These are phyloP conservation scores for Chrysanthemum makinoi DNA, from an alignment of 129 eudicot species.

Conservation along the genomic window DNA sequence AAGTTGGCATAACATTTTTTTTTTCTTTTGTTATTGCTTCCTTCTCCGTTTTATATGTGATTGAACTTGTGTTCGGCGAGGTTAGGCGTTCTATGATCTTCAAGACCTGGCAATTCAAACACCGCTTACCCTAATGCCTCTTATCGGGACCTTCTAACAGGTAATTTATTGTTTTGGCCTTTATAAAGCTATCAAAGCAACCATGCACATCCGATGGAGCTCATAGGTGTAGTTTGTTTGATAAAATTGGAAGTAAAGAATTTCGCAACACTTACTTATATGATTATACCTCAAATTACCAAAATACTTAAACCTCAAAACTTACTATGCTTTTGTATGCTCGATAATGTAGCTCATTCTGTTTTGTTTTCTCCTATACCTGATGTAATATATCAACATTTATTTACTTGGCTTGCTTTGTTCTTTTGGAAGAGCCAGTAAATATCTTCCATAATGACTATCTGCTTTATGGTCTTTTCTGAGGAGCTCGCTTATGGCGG, in stretches of 20 bases:
- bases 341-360: not conserved
- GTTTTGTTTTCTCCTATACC: not conserved
- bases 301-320: slow-evolving; percentile 3
- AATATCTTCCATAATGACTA: not conserved
- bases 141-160: slow-evolving; percentile 96
- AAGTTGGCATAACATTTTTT: too few relatives aligned
- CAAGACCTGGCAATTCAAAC: slow-evolving; percentile 91
- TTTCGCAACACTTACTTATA: not conserved
- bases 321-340: slow-evolving; percentile 1
- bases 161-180: slow-evolving; percentile 33
- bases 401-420: not conserved
- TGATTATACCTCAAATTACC: too few relatives aligned
- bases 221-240: slow-evolving; percentile 9
- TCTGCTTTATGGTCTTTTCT: slow-evolving; percentile 21
- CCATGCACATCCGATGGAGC: slow-evolving; percentile 10
- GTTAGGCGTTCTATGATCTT: slow-evolving; percentile 92
- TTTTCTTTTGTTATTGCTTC: slow-evolving; percentile 10
- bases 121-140: slow-evolving; percentile 78
- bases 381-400: not conserved
- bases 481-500: slow-evolving; percentile 92
- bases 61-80: slow-evolving; percentile 39
- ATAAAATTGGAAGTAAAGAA: slow-evolving; percentile 18
- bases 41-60: slow-evolving; percentile 7
- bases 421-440: slow-evolving; percentile 1
- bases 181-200: not conserved